Conservation (phyloP, 352 stramenopile species). For the Phytopythium ostracodes region DNA sequence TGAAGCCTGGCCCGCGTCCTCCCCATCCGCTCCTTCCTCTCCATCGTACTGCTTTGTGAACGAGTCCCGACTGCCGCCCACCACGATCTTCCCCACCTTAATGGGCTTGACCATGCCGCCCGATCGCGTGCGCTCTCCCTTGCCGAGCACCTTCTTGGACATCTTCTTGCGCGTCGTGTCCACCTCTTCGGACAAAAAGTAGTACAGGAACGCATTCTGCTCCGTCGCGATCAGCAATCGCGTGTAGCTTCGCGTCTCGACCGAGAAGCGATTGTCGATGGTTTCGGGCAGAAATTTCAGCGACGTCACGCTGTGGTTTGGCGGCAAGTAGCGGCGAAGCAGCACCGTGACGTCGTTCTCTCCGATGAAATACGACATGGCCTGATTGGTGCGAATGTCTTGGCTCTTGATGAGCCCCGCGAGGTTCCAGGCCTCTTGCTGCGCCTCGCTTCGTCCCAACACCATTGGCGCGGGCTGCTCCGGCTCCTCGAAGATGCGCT, state of each 20-base stretch:
- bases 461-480: constrained; percentile 55
- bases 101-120: constrained; percentile 38
- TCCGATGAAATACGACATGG: constrained; percentile 65
- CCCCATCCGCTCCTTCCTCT: constrained; percentile 1
- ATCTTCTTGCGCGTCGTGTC: constrained; percentile 76
- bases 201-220: constrained; percentile 74
- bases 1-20: constrained; percentile 14
- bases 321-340: constrained; percentile 66
- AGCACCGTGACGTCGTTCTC: constrained; percentile 66
- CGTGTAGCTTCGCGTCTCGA: constrained; percentile 74
- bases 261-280: constrained; percentile 73
- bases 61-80: constrained; percentile 22
- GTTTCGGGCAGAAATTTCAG: constrained; percentile 79
- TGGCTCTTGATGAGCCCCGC: constrained; percentile 66
- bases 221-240: constrained; percentile 63
- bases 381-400: constrained; percentile 80
- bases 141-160: constrained; percentile 69
- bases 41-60: constrained; percentile 30
- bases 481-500: constrained; percentile 47
- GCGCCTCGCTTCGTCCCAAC: constrained; percentile 61
- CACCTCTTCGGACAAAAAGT: constrained; percentile 68
- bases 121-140: constrained; percentile 39
- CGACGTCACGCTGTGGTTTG: constrained; percentile 63
- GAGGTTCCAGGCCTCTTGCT: constrained; percentile 71
- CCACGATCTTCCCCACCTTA: constrained; percentile 27